A percentile compares a stretch with the other conserved stretches of the same genome.
phyloP scores from a whole-genome alignment of 2,329 filamentous ascomycete genomes.

The Juglanconis sp. region DNA sequence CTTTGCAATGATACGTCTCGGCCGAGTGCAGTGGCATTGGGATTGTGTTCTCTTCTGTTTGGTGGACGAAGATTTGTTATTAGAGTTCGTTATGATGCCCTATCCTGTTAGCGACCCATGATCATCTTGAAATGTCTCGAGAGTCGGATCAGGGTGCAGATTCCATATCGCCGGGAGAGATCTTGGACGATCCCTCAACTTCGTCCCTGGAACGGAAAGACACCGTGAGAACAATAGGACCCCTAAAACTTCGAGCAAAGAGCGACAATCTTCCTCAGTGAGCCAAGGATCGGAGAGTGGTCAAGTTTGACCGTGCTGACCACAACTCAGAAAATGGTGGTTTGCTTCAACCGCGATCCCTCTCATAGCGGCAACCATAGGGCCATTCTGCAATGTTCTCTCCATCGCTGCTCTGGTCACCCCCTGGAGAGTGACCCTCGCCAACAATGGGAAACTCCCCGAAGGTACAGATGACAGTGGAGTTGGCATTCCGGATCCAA shows the following conservation, averaged over 20 bases:
- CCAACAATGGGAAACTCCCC: constrained; percentile 41
- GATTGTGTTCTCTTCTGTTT: too few relatives aligned
- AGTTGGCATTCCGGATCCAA: constrained; percentile 54
- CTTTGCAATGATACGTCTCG: not conserved
- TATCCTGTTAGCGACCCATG: not conserved
- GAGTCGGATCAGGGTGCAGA: not conserved
- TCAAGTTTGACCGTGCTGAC: not conserved
- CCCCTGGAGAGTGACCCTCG: constrained; percentile 54
- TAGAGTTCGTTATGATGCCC: too few relatives aligned
- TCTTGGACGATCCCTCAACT: not conserved
- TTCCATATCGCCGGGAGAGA: not conserved
- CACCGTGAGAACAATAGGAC: not conserved
- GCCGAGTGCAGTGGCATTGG: not conserved
- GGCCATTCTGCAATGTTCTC: constrained; percentile 67
- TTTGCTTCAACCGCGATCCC: constrained; percentile 44
- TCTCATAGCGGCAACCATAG: constrained; percentile 64
- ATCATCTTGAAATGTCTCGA: not conserved
- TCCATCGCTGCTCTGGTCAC: constrained; percentile 66
- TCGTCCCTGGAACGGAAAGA: constrained; percentile 1
- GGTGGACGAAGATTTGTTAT: too few relatives aligned
- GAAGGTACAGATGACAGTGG: constrained; percentile 47
- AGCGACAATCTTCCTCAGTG: not conserved
- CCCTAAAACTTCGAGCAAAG: not conserved
- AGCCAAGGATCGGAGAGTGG: not conserved
- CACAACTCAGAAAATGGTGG: constrained; percentile 32